phyloP scores from a whole-genome alignment of 1,139 yeast species.

The Saccharomyces hybrid region DNA sequence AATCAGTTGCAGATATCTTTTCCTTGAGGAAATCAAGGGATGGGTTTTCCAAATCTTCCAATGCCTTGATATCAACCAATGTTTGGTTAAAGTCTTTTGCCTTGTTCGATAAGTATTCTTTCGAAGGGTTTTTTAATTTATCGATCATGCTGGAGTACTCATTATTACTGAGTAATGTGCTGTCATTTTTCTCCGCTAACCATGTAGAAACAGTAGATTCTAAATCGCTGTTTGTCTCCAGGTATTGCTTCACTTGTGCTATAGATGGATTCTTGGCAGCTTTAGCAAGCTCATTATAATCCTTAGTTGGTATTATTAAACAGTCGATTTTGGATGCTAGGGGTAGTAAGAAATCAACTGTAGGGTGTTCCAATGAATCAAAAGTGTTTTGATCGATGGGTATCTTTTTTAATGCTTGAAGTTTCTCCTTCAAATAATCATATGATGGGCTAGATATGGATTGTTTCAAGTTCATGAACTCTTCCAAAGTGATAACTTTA shows the following conservation, averaged over 20 bases:
- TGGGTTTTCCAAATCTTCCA: conserved; percentile 7
- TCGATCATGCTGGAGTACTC: conserved; percentile 10
- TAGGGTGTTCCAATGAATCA: conserved; percentile 19
- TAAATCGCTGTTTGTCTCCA: not conserved
- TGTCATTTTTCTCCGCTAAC: not conserved
- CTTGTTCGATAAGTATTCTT: conserved; percentile 7
- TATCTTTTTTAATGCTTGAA: not conserved
- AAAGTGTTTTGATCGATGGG: conserved; percentile 18
- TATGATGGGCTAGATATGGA: conserved; percentile 20
- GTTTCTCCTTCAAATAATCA: conserved; percentile 30
- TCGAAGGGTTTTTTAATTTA: conserved; percentile 3
- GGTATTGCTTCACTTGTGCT: not conserved
- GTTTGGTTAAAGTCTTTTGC: not conserved
- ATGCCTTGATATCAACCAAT: not conserved
- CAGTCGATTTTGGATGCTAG: conserved; percentile 3
- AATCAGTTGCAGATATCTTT: conserved; percentile 7
- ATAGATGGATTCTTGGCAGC: not conserved
- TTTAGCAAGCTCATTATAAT: not conserved
- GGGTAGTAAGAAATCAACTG: conserved; percentile 1
- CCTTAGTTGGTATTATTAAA: conserved; percentile 3
- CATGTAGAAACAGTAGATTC: not conserved
- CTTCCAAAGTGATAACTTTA: not conserved
- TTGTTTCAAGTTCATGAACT: not conserved
- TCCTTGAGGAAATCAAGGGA: conserved; percentile 11
- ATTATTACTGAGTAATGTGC: conserved; percentile 3